Conservation (phyloP, 352 stramenopile genomes). For the Phytophthora colocasiae region DNA sequence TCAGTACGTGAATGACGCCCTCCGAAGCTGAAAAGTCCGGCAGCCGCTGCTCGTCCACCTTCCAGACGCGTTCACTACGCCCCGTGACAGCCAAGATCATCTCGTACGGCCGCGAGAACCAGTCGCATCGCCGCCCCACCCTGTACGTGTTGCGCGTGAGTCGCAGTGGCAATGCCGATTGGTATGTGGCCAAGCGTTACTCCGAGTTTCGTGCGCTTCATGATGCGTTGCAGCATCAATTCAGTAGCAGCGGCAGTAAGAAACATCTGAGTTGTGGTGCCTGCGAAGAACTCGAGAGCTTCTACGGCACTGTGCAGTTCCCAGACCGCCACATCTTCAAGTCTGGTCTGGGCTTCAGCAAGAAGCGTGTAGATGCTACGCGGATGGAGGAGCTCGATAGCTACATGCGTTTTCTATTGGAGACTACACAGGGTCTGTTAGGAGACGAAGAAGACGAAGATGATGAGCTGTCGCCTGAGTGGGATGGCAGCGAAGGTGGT, state of each 20-base stretch:
- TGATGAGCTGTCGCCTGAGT: slow-evolving; percentile 20
- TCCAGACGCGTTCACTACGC: slow-evolving; percentile 61
- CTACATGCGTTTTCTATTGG: slow-evolving; percentile 72
- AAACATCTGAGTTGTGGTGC: slow-evolving; percentile 38
- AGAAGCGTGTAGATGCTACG: slow-evolving; percentile 59
- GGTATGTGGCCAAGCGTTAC: slow-evolving; percentile 80
- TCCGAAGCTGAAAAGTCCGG: slow-evolving; percentile 14
- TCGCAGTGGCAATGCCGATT: slow-evolving; percentile 54
- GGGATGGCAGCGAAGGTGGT: slow-evolving; percentile 20
- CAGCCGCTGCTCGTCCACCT: slow-evolving; percentile 14
- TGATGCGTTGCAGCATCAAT: slow-evolving; percentile 42
- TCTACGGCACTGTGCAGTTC: slow-evolving; percentile 55
- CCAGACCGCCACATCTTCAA: slow-evolving; percentile 63
- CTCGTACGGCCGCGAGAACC: slow-evolving; percentile 71
- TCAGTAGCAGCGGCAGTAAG: slow-evolving; percentile 26
- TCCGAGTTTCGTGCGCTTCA: slow-evolving; percentile 77
- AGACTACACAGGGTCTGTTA: slow-evolving; percentile 71
- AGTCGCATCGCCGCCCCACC: slow-evolving; percentile 50
- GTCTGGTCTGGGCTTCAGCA: slow-evolving; percentile 52
- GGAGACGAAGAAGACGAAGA: slow-evolving; percentile 57
- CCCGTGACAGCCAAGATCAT: slow-evolving; percentile 69
- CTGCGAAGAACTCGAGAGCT: slow-evolving; percentile 59
- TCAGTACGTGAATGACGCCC: slow-evolving; percentile 1
- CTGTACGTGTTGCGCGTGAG: slow-evolving; percentile 78
- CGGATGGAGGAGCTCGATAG: slow-evolving; percentile 70